phyloP scores from a whole-genome alignment of 2,329 filamentous ascomycete species.

The Diaporthe sp. region DNA sequence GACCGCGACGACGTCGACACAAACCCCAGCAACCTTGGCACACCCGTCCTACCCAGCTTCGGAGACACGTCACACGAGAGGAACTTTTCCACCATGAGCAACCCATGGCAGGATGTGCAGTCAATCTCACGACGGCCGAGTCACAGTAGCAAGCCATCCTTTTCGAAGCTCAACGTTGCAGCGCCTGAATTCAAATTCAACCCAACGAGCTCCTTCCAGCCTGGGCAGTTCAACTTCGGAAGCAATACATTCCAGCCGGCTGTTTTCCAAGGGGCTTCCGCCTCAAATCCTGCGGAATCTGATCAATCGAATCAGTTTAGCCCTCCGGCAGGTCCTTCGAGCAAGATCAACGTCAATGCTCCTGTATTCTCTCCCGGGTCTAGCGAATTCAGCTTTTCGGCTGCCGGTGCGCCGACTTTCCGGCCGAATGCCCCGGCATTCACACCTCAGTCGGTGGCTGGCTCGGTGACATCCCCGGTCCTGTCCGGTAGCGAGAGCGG shows the following conservation, averaged over 20 bases:
- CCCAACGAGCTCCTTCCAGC: conserved; percentile 64
- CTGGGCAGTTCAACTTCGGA: conserved; percentile 64
- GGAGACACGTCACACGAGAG: conserved; percentile 64
- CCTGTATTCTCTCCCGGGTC: conserved; percentile 78
- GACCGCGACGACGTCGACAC: conserved; percentile 75
- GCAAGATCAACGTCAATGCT: conserved; percentile 77
- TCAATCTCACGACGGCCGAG: conserved; percentile 60
- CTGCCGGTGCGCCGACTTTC: conserved; percentile 70
- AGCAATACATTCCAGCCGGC: conserved; percentile 61
- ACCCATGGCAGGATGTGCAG: conserved; percentile 71
- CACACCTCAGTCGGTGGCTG: conserved; percentile 68
- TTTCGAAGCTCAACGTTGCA: conserved; percentile 87
- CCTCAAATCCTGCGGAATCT: conserved; percentile 50
- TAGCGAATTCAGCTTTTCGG: conserved; percentile 76
- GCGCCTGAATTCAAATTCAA: conserved; percentile 91
- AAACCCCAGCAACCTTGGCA: conserved; percentile 79
- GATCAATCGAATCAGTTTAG: conserved; percentile 56
- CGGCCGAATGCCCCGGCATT: conserved; percentile 83
- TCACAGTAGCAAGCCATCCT: conserved; percentile 77
- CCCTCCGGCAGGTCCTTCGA: conserved; percentile 53
- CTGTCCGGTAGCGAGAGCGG: conserved; percentile 59
- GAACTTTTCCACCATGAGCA: conserved; percentile 68
- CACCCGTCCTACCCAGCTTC: conserved; percentile 66
- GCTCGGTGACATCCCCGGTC: conserved; percentile 60
- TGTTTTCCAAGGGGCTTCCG: conserved; percentile 56